Conservation (phyloP, 2,329 filamentous ascomycete genomes). For the Penicillium frequentans region DNA sequence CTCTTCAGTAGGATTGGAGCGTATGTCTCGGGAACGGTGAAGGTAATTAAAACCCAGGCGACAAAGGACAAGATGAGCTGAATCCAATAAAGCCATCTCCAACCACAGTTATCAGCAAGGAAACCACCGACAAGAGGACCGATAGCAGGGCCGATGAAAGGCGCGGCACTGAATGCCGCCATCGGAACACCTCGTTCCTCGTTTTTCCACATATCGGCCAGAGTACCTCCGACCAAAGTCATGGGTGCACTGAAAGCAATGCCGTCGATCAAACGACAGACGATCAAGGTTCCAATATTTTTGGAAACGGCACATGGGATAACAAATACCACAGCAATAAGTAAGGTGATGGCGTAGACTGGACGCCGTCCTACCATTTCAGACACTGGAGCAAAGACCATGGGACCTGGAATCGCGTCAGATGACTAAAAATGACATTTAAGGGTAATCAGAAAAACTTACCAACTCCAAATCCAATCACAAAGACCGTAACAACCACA, state of each 20-base stretch:
- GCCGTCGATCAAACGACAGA: constrained; percentile 75
- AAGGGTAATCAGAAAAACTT: constrained; percentile 14
- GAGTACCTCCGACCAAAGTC: constrained; percentile 78
- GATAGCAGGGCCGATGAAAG: constrained; percentile 78
- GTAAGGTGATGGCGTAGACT: constrained; percentile 69
- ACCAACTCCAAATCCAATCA: constrained; percentile 78
- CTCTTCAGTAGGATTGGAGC: constrained; percentile 72
- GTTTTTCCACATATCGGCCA: constrained; percentile 80
- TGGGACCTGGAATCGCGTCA: constrained; percentile 55
- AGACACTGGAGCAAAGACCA: constrained; percentile 75
- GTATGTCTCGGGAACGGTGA: constrained; percentile 90
- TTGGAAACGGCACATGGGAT: constrained; percentile 76
- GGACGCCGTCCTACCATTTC: constrained; percentile 72
- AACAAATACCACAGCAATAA: constrained; percentile 73
- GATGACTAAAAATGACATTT: not conserved
- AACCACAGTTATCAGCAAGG: constrained; percentile 67
- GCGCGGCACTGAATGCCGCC: constrained; percentile 80
- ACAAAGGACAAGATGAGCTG: constrained; percentile 72
- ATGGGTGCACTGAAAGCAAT: constrained; percentile 84
- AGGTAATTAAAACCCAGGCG: constrained; percentile 74
- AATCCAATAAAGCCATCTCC: constrained; percentile 87
- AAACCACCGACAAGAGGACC: constrained; percentile 77
- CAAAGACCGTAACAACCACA: constrained; percentile 72
- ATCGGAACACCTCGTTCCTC: constrained; percentile 85
- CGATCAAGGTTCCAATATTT: constrained; percentile 74